Conservation (phyloP, 371 early-diverging fungal species). For the Gilbertella persicaria region DNA sequence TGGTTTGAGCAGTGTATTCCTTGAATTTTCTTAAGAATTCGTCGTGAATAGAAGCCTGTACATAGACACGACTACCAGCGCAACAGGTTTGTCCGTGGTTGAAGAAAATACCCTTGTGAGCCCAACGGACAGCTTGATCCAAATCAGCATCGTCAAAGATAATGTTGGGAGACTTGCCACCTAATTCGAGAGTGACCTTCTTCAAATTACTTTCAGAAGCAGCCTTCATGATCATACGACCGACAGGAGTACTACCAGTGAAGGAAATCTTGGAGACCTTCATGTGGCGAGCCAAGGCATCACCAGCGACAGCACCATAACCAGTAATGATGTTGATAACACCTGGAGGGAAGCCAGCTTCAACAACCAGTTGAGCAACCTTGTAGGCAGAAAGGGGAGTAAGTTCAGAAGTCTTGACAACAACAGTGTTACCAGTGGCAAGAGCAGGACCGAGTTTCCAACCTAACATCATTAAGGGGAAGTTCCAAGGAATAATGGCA, state of each 20-base stretch:
- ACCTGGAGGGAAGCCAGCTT: conserved; percentile 63
- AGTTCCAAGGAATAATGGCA: conserved; percentile 85
- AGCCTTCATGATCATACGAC: conserved; percentile 58
- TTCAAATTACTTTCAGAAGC: conserved; percentile 73
- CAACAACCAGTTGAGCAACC: conserved; percentile 48
- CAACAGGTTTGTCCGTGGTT: conserved; percentile 90
- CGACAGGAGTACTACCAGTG: conserved; percentile 62
- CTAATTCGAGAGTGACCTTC: conserved; percentile 77
- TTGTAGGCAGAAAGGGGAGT: conserved; percentile 53
- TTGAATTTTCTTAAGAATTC: conserved; percentile 68
- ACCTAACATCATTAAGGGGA: conserved; percentile 74
- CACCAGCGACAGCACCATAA: conserved; percentile 44
- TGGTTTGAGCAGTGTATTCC: conserved; percentile 54
- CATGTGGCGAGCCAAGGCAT: conserved; percentile 44
- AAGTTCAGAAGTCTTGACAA: conserved; percentile 89
- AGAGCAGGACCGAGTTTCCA: conserved; percentile 92
- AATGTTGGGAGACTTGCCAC: conserved; percentile 89
- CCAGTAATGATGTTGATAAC: conserved; percentile 74
- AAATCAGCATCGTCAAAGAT: conserved; percentile 87
- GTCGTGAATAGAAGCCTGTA: conserved; percentile 78
- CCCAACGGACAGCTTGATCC: conserved; percentile 74
- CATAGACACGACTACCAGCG: conserved; percentile 82
- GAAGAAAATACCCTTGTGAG: conserved; percentile 71
- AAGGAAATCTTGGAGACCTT: conserved; percentile 61
- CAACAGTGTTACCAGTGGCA: conserved; percentile 81